phyloP scores from a whole-genome alignment of 345 rosid genomes.

The Pelargonium nanum region DNA sequence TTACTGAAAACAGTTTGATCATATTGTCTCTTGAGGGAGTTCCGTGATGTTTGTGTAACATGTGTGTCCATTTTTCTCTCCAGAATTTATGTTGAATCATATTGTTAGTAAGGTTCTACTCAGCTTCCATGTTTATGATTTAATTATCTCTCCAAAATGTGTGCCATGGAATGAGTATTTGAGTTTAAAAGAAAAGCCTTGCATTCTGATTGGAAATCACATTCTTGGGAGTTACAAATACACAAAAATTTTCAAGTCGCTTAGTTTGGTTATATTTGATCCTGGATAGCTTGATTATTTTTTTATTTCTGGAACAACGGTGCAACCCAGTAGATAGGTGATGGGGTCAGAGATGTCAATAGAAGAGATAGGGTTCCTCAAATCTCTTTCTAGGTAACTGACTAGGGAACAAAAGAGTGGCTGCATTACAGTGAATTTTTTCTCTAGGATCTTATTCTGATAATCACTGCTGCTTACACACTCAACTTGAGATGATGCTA shows the following conservation, averaged over 20 bases:
- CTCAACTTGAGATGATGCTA: too few relatives aligned
- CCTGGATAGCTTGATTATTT: neutral
- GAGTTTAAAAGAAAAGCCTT: too few relatives aligned
- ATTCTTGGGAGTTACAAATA: too few relatives aligned
- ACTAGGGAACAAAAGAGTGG: neutral
- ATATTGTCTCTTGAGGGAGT: neutral
- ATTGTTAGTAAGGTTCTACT: too few relatives aligned
- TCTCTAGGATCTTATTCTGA: too few relatives aligned
- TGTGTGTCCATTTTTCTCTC: too few relatives aligned
- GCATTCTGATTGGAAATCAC: too few relatives aligned
- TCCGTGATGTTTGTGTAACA: neutral
- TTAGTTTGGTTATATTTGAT: neutral
- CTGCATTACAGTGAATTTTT: too few relatives aligned
- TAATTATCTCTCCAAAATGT: too few relatives aligned
- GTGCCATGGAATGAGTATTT: neutral
- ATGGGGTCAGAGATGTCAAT: neutral
- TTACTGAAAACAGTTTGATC: neutral
- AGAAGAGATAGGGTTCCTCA: neutral
- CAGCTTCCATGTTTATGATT: too few relatives aligned
- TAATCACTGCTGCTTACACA: too few relatives aligned
- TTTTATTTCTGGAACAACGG: neutral
- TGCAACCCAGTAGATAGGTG: neutral
- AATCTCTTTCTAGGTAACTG: neutral
- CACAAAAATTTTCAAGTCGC: neutral
- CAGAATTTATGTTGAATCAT: too few relatives aligned